Evolutionary conservation across 495 filamentous ascomycete species (phyloP).

Genomic region (Penicillium odoratum): DNA sequence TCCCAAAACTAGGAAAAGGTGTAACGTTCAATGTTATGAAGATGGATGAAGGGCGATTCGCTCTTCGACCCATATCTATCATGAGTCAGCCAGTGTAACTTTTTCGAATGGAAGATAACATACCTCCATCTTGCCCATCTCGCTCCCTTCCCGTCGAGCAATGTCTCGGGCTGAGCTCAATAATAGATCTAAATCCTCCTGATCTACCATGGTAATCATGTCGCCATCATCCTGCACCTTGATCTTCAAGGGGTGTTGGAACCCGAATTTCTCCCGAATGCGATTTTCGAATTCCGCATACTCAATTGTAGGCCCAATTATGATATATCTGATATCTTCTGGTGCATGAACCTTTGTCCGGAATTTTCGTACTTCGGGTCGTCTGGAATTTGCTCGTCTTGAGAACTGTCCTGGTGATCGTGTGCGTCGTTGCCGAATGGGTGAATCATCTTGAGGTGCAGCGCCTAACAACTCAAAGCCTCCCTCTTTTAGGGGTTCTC

Average conservation of each 20-base stretch:
- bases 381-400: conserved; percentile 31
- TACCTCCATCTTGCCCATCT: conserved; percentile 96
- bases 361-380: conserved; percentile 58
- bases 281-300: conserved; percentile 73
- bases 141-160: conserved; percentile 70
- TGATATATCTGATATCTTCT: conserved; percentile 92
- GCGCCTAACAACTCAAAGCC: conserved; percentile 79
- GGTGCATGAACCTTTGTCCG: conserved; percentile 83
- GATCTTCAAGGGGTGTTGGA: conserved; percentile 71
- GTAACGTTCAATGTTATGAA: neutral
- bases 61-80: conserved; percentile 69
- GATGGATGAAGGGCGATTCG: conserved; percentile 25
- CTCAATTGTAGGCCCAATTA: conserved; percentile 70
- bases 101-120: conserved; percentile 32
- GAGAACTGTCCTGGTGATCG: conserved; percentile 33
- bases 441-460: conserved; percentile 10
- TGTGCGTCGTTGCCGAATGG: conserved; percentile 24
- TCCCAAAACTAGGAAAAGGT: neutral
- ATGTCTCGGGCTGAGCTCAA: conserved; percentile 63
- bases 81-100: conserved; percentile 12
- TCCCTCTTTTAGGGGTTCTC: conserved; percentile 58
- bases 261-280: conserved; percentile 81
- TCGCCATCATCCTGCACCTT: conserved; percentile 86
- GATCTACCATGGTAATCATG: conserved; percentile 95
- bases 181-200: conserved; percentile 91